Base-by-base conservation (phyloP, 1,284 basidiomycete species). In the Volvariella surrecta region DNA sequence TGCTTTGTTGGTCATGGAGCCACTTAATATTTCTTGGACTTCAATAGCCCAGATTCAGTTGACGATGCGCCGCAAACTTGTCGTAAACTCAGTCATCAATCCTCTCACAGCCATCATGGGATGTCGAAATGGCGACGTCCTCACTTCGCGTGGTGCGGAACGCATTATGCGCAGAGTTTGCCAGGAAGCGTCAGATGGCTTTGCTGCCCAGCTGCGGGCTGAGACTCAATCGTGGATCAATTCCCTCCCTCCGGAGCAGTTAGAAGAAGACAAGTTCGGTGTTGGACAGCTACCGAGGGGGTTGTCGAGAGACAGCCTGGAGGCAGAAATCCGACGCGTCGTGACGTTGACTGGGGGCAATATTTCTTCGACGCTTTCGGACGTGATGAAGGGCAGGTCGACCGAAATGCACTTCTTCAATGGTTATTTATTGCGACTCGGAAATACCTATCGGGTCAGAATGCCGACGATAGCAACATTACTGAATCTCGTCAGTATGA, bases 371-470 rank as follows among this genome's bases (percentile, higher is more conserved):
- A 93, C 89, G 80, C 67, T 89, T 13, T 58, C 66, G 13, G 89
- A 93, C 53, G 60, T 91, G 30, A 69, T 70, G 48, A 60, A 62
- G 39, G 79, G 79, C 28, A 66, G 64, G 44, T 46, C 56, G 18
- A 91, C 89, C 0, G 90, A 94, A 63, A 74, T 94, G 31, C 78
- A 87, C 18, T 92, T 73, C 55, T 74, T 98, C 58, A 95, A 92
- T 53, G 94, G 95, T 4, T 90, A 94, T 59, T 61, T 99, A 39
- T 57, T 80, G 18, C 64, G 66, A 8, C 63, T 94, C 4, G 94
- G 87, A 6, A 53, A 64, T 38, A 63, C 69, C 34, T 75, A 86
- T 52, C 64, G 67, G 3, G 68, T 94, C 28, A 61, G 64, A 7
- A 84, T 82, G 53, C 80, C 82, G 0, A 65, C 73, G 10, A 89